Evolutionary conservation across 2,329 filamentous ascomycete genomes (phyloP).

Genomic region (Trichoderma gracile): DNA sequence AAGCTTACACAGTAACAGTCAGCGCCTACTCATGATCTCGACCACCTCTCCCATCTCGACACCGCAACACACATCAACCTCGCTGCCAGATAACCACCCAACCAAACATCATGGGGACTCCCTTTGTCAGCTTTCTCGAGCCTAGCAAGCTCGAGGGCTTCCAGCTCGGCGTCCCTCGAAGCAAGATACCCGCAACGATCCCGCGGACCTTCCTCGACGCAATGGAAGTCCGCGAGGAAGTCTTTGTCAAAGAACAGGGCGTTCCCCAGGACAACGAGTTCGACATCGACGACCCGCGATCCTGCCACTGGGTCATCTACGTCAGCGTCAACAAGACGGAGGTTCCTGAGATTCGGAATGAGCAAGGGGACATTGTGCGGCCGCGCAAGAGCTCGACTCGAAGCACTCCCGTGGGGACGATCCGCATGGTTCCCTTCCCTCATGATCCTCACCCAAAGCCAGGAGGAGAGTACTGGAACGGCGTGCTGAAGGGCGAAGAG

Average conservation of each 20-base stretch:
- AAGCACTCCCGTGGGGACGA: conserved; percentile 64
- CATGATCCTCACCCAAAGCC: conserved; percentile 63
- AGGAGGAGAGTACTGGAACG: conserved; percentile 52
- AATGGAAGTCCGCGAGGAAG: conserved; percentile 61
- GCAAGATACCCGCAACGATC: conserved; percentile 48
- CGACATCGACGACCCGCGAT: conserved; percentile 75
- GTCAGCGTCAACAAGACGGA: conserved; percentile 57
- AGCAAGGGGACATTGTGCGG: conserved; percentile 43
- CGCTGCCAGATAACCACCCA: neutral
- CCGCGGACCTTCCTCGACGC: conserved; percentile 62
- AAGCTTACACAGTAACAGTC: neutral
- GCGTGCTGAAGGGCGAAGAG: conserved; percentile 39
- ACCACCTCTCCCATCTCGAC: neutral
- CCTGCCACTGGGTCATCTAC: conserved; percentile 89
- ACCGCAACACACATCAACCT: neutral
- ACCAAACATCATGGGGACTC: conserved; percentile 47
- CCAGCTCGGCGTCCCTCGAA: conserved; percentile 42
- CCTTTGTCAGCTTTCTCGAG: conserved; percentile 51
- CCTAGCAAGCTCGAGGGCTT: conserved; percentile 54
- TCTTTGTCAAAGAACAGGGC: conserved; percentile 62
- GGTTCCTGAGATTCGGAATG: conserved; percentile 47
- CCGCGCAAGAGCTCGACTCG: conserved; percentile 48
- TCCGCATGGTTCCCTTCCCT: conserved; percentile 80
- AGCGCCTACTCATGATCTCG: neutral
- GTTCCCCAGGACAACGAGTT: conserved; percentile 68